Evolutionary conservation across 2,329 filamentous ascomycete species (phyloP), one percentile per base, ranked within the genome.

Genomic region (Chrysosporium keratinophilum): DNA sequence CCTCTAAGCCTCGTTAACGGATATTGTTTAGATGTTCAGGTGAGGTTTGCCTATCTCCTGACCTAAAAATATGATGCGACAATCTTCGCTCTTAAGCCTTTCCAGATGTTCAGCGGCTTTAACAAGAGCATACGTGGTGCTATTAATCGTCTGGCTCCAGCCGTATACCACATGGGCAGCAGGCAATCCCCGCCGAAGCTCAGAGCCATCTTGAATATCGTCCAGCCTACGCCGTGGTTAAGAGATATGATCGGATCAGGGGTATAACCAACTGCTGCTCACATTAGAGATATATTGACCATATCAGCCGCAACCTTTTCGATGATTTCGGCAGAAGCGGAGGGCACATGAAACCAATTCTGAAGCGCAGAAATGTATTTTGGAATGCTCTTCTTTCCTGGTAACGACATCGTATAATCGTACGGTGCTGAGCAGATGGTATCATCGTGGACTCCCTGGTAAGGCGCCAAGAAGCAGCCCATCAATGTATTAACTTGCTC

Each of bases 121-220:
- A 10, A 48, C 15, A 5, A 47, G 17, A 20, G 33, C 19, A 54
- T 74, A 75, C 58, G 75, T 77, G 39, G 74, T 74, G 10, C 70
- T 73, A 63, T 78, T 78, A 62, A 78, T 77, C 1, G 75, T 76
- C 57, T 77, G 76, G 11, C 74, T 69, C 5, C 65, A 69, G 45
- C 76, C 76, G 60, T 75, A 78, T 46, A 78, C 72, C 51, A 66
- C 70, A 62, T 78, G 75, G 0, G 75, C 72, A 3, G 74, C 71
- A 1, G 76, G 74, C 4, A 70, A 64, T 4, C 75, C 75, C 40
- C 75, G 68, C 11, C 75, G 72, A 39, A 77, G 66, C 17, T 48
- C 48, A 9, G 53, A 55, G 2, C 35, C 48, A 42, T 55, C 53
- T 31, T 55, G 47, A 11, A 55, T 52, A 41, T 55, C 53, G 34